Evolutionary conservation across 148 eudicot genomes (phyloP).

Genomic region (Rhododendron simsii): DNA sequence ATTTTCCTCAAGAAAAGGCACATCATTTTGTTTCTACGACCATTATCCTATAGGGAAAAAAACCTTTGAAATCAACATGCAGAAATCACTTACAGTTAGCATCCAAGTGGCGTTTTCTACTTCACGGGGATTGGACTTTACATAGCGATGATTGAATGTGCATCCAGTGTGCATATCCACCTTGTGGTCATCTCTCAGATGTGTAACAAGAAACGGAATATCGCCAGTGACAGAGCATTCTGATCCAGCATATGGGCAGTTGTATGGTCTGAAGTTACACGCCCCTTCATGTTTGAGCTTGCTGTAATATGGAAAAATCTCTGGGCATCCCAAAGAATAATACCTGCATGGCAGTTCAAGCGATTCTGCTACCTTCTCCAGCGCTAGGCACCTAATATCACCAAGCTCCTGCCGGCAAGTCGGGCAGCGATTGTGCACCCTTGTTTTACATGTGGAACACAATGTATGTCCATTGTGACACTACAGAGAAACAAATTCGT

Average conservation of each 20-base stretch:
- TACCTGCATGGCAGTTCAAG: conserved; percentile 89
- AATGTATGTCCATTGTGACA: conserved; percentile 93
- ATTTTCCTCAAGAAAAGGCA: neutral
- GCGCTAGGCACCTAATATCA: conserved; percentile 85
- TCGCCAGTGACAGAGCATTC: conserved; percentile 83
- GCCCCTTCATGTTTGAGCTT: conserved; percentile 83
- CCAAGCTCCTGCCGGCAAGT: conserved; percentile 96
- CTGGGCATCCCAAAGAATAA: conserved; percentile 85
- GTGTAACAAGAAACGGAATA: conserved; percentile 74
- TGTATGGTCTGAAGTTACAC: conserved; percentile 91
- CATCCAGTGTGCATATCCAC: conserved; percentile 95
- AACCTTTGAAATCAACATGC: neutral
- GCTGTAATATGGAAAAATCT: conserved; percentile 87
- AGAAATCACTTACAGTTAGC: conserved; percentile 68
- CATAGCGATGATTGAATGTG: conserved; percentile 95
- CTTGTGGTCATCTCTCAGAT: conserved; percentile 92
- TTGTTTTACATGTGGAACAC: conserved; percentile 84
- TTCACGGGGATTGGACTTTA: conserved; percentile 95
- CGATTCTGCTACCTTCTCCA: conserved; percentile 91
- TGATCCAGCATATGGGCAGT: conserved; percentile 97
- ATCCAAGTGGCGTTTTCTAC: conserved; percentile 98
- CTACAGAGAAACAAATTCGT: conserved; percentile 32
- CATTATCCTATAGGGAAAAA: neutral
- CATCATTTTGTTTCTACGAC: neutral
- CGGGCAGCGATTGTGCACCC: conserved; percentile 89